These are phyloP conservation scores for Rhododendron kiyosumense DNA, from an alignment of 148 eudicot genomes.

Conservation along the genomic window DNA sequence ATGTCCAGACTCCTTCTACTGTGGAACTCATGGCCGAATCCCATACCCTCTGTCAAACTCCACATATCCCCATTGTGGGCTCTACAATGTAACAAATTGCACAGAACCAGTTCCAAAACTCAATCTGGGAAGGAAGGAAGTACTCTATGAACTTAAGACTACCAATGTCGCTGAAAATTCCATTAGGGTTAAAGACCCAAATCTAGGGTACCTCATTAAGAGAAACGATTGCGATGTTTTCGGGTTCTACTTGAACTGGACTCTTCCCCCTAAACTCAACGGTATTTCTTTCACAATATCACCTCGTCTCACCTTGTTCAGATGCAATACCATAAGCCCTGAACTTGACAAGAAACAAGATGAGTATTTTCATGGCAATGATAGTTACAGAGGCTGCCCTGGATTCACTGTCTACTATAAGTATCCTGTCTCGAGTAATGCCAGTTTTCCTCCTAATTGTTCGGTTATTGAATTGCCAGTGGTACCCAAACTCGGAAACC, in stretches of 20 bases:
- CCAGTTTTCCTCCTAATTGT: too few species aligned
- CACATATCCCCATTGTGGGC: slow-evolving; percentile 21
- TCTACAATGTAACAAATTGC: slow-evolving; percentile 23
- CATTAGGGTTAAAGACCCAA: neutral
- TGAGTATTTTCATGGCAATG: neutral
- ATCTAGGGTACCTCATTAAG: neutral
- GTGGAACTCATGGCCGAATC: slow-evolving; percentile 15
- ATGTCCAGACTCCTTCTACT: slow-evolving; percentile 33
- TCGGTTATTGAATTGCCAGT: too few species aligned
- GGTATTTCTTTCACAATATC: slow-evolving; percentile 6
- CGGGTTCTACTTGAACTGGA: neutral
- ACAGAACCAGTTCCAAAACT: slow-evolving; percentile 4
- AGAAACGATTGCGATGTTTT: neutral
- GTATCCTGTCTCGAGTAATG: neutral
- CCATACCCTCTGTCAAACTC: slow-evolving; percentile 32
- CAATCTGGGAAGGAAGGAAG: slow-evolving; percentile 5
- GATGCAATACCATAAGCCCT: slow-evolving; percentile 4
- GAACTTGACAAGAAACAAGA: neutral
- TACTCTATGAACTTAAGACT: neutral
- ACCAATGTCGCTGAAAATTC: neutral
- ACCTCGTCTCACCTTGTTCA: slow-evolving; percentile 20
- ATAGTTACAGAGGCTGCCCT: neutral
- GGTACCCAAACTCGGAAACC: too few species aligned
- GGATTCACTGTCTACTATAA: neutral
- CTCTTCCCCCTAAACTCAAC: slow-evolving; percentile 7